Conservation (phyloP, 1,284 basidiomycete genomes). For the Ceratobasidium sp. region DNA sequence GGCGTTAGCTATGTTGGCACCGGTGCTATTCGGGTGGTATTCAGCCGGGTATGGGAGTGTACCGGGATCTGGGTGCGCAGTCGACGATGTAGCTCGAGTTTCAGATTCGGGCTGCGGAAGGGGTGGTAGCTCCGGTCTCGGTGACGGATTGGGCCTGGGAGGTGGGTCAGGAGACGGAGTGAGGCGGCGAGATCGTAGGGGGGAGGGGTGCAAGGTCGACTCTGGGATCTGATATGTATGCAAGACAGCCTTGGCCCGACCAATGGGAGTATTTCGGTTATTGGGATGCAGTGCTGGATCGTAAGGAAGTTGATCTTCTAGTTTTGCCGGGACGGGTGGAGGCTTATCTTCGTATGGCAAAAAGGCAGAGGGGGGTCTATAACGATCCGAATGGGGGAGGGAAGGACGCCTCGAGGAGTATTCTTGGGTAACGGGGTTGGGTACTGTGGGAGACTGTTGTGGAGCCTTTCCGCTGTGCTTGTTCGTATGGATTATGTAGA, state of each 20-base stretch:
- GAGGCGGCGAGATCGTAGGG: background rate
- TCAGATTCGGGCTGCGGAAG: background rate
- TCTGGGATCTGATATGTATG: slow-evolving; percentile 35
- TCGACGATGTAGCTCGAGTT: background rate
- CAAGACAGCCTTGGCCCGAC: slow-evolving; percentile 25
- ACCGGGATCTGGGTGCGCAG: background rate
- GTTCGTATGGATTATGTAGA: slow-evolving; percentile 33
- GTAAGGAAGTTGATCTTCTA: slow-evolving; percentile 18
- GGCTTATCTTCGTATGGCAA: slow-evolving; percentile 34
- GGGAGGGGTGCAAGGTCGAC: slow-evolving; percentile 22
- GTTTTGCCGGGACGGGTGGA: slow-evolving; percentile 6
- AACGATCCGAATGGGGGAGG: slow-evolving; percentile 8
- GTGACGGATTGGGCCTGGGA: background rate
- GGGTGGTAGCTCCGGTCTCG: background rate
- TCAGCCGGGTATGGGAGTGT: slow-evolving; percentile 15
- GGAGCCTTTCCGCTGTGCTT: background rate
- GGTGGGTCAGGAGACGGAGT: background rate
- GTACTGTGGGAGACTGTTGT: background rate
- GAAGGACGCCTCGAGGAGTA: slow-evolving; percentile 12
- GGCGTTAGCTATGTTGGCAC: slow-evolving; percentile 18
- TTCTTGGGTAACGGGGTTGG: background rate
- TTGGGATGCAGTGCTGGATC: slow-evolving; percentile 16
- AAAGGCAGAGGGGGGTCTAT: slow-evolving; percentile 3
- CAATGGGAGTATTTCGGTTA: background rate
- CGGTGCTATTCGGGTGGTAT: slow-evolving; percentile 16